Evolutionary conservation across 1,139 yeast species (phyloP).

Genomic region (Diutina siamensis): DNA sequence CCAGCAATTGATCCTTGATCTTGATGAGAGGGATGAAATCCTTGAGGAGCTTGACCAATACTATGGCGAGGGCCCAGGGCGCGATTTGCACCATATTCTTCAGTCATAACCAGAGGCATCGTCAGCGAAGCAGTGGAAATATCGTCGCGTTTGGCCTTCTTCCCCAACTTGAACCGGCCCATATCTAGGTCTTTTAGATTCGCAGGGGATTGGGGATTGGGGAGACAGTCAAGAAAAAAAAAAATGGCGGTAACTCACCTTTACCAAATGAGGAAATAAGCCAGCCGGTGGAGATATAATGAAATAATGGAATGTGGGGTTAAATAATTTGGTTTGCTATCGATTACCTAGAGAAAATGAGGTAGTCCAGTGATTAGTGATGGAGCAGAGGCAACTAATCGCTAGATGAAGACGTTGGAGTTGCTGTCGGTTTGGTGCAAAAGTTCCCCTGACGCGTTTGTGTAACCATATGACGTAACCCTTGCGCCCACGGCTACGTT

Average conservation of each 20-base stretch:
- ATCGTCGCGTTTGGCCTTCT: constrained; percentile 13
- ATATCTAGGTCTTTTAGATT: constrained; percentile 8
- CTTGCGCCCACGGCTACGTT: neutral
- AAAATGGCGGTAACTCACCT: neutral
- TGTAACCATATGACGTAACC: neutral
- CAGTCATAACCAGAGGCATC: constrained; percentile 6
- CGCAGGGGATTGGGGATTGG: constrained; percentile 1
- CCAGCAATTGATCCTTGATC: neutral
- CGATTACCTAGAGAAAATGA: too few species aligned
- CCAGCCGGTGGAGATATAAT: neutral
- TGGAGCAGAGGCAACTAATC: too few species aligned
- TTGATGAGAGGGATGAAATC: constrained; percentile 7
- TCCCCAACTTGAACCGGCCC: constrained; percentile 22
- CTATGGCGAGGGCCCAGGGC: neutral
- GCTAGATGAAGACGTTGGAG: too few species aligned
- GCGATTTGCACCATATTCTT: neutral
- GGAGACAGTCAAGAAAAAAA: neutral
- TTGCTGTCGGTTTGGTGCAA: too few species aligned
- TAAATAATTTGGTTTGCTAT: neutral
- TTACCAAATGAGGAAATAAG: constrained; percentile 1
- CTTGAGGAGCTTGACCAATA: constrained; percentile 7
- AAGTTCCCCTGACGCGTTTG: neutral
- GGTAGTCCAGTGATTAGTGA: too few species aligned
- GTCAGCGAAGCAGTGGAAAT: neutral
- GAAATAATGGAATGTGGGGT: neutral